These are phyloP conservation scores for Annulohypoxylon truncatum DNA, from an alignment of 2,329 filamentous ascomycete species.

Conservation along the genomic window DNA sequence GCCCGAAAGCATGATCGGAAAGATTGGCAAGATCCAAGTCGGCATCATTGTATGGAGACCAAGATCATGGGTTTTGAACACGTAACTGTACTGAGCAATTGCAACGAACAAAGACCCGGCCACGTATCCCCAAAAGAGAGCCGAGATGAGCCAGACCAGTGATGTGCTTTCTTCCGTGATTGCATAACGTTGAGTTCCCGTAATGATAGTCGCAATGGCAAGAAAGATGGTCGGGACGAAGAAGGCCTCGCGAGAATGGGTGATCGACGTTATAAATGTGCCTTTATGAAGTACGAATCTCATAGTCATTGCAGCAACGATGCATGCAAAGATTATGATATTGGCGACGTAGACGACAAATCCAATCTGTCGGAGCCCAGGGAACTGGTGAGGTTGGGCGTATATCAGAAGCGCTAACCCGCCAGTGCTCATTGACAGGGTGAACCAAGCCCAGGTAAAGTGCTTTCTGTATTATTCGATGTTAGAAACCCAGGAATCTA, in stretches of 20 bases:
- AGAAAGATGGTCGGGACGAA: constrained; percentile 80
- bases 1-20: constrained; percentile 78
- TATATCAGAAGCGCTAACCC: constrained; percentile 74
- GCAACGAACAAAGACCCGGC: constrained; percentile 68
- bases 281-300: constrained; percentile 71
- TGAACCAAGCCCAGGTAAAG: constrained; percentile 80
- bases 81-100: constrained; percentile 73
- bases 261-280: constrained; percentile 65
- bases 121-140: constrained; percentile 79
- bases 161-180: constrained; percentile 66
- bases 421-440: constrained; percentile 79
- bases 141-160: constrained; percentile 68
- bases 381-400: constrained; percentile 72
- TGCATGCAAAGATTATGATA: constrained; percentile 69
- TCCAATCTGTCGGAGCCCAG: constrained; percentile 72
- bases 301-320: constrained; percentile 64
- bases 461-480: constrained; percentile 51
- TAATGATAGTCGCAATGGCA: constrained; percentile 75
- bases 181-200: constrained; percentile 73
- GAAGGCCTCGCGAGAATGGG: constrained; percentile 74
- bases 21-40: constrained; percentile 79
- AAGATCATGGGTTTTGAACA: constrained; percentile 71
- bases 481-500: no score
- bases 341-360: constrained; percentile 75
- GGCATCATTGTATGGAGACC: constrained; percentile 76